Evolutionary conservation across 495 filamentous ascomycete genomes (phyloP).

Genomic region (Lasiosphaeria hispida): DNA sequence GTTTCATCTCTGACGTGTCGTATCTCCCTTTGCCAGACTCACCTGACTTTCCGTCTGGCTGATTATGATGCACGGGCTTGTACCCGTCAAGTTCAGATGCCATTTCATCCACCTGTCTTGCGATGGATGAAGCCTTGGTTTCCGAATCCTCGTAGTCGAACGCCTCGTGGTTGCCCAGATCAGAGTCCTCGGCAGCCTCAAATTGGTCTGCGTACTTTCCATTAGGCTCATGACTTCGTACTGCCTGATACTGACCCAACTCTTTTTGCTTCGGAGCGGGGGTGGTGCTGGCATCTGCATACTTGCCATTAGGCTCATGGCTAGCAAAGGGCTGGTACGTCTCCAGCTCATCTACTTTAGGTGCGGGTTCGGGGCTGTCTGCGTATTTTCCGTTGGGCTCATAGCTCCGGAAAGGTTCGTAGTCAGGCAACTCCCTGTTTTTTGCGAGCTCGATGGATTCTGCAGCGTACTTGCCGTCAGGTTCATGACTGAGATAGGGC

Average conservation of each 20-base stretch:
- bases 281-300: slow-evolving; percentile 15
- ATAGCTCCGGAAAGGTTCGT: slow-evolving; percentile 33
- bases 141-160: slow-evolving; percentile 31
- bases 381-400: slow-evolving; percentile 36
- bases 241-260: slow-evolving; percentile 3
- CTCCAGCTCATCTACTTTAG: slow-evolving; percentile 25
- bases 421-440: slow-evolving; percentile 24
- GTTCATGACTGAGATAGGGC: slow-evolving; percentile 14
- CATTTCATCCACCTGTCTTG: not conserved
- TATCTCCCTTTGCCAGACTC: not conserved
- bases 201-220: slow-evolving; percentile 11
- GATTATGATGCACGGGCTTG: slow-evolving; percentile 16
- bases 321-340: slow-evolving; percentile 31
- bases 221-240: slow-evolving; percentile 23
- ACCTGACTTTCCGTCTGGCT: slow-evolving; percentile 11
- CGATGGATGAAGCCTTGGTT: slow-evolving; percentile 1
- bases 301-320: slow-evolving; percentile 33
- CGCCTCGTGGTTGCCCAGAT: slow-evolving; percentile 35
- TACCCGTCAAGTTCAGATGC: slow-evolving; percentile 29
- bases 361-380: slow-evolving; percentile 10
- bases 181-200: slow-evolving; percentile 23
- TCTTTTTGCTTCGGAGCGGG: not conserved
- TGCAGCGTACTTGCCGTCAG: slow-evolving; percentile 16
- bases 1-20: slow-evolving; percentile 15
- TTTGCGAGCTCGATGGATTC: not conserved